Evolutionary conservation across 176 grass and related monocot genomes (phyloP).

Genomic region (Eragrostis nindensis): DNA sequence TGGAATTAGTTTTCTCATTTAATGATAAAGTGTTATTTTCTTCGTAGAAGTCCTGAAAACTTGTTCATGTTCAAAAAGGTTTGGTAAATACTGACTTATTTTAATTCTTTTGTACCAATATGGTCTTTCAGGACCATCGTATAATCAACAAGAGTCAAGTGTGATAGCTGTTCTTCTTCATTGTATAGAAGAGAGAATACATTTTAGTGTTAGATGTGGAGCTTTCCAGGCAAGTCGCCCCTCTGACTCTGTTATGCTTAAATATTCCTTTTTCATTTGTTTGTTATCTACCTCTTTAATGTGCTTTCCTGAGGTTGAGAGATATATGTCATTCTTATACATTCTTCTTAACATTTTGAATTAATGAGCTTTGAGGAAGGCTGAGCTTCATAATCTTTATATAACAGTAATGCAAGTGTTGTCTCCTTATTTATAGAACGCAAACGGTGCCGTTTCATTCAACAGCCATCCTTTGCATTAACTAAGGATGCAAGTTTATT

Average conservation of each 20-base stretch:
- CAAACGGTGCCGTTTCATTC: constrained; percentile 17
- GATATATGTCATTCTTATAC: neutral
- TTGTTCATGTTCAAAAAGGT: constrained; percentile 26
- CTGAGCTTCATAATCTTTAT: constrained; percentile 1
- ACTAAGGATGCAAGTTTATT: neutral
- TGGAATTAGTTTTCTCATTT: too few species aligned
- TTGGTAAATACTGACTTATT: constrained; percentile 32
- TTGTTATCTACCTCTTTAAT: constrained; percentile 12
- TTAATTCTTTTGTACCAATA: constrained; percentile 44
- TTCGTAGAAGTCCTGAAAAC: constrained; percentile 16
- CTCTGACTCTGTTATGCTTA: constrained; percentile 31
- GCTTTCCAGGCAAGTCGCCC: constrained; percentile 71
- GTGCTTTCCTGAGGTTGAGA: constrained; percentile 15
- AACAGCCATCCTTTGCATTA: neutral
- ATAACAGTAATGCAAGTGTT: neutral
- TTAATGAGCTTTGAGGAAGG: constrained; percentile 1
- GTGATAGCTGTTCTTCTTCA: constrained; percentile 66
- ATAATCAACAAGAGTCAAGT: constrained; percentile 53
- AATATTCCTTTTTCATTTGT: constrained; percentile 35
- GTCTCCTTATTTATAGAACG: constrained; percentile 28
- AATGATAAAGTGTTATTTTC: constrained; percentile 26
- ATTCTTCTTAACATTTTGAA: neutral
- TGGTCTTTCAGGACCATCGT: constrained; percentile 47
- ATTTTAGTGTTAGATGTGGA: constrained; percentile 70
- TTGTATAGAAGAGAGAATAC: constrained; percentile 60